Base-by-base conservation (phyloP, 2,329 filamentous ascomycete species). In the Dactylella cylindrospora region DNA sequence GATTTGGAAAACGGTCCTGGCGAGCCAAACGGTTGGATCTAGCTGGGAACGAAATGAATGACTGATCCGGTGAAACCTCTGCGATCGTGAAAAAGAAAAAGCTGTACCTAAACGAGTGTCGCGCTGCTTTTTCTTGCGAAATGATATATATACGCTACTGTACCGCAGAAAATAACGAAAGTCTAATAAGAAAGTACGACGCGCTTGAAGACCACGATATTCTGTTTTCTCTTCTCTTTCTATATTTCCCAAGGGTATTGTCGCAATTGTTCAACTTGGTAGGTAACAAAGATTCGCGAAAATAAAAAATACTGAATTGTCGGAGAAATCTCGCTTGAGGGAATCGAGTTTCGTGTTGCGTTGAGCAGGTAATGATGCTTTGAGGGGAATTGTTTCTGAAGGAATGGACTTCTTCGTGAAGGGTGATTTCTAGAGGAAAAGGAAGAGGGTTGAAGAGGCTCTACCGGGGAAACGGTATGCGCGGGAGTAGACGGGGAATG, bases 251-350 rank as follows among this genome's bases (percentile, higher is more conserved):
- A 38, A 32, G 31, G 44, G 36, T 51, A 46, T 40, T 13, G 54
- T 46, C 54, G 47, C 40, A 36, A 36, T 36, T 33, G 19, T 46
- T 22, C 28, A 49, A 43, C 35, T 13, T 35, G 9, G 22, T 47
- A 61, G 55, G 41, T 53, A 52, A 47, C 31, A 53, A 25, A 25
- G n/a, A n/a, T 47, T 61, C 54, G 54, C 54, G 54, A 60, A 51
- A 46, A 38, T 36, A 38, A 31, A 31, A 31, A 31, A 38, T 36
- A 38, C 20, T 28, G 17, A 15, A 17, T 45, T 41, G 55, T 43
- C 35, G 43, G 49, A 22, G n/a, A 7, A 8, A 4, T 51, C 38
- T 60, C 54, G 54, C 39, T 51, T 46, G 33, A 40, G 32, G 33
- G 26, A 26, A 23, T 9, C 12, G 38, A 51, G 22, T 31, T 8